A percentile compares a stretch with the other conserved stretches of the same genome.
Conservation (phyloP, 257 asterid genomes). For the Cinchona pubescens region DNA sequence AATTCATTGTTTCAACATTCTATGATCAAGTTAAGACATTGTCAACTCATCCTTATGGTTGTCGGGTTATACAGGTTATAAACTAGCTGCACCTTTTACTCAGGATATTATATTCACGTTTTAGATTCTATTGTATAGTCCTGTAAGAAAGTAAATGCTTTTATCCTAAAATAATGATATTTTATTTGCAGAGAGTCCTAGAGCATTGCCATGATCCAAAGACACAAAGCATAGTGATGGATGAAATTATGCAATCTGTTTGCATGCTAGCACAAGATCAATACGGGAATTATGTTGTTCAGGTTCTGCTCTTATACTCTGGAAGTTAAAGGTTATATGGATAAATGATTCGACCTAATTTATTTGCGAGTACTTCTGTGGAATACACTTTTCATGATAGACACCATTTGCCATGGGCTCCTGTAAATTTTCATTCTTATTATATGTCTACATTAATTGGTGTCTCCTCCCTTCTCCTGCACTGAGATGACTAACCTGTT, state of each 20-base stretch:
- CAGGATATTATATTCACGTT: background rate
- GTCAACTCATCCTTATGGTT: conserved; percentile 85
- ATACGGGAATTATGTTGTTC: conserved; percentile 80
- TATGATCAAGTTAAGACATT: conserved; percentile 61
- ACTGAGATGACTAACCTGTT: background rate
- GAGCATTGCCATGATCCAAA: conserved; percentile 61
- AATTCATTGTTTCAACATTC: conserved; percentile 60
- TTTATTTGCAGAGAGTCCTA: conserved; percentile 58
- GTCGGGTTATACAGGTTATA: conserved; percentile 81
- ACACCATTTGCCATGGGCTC: background rate
- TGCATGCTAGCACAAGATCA: conserved; percentile 79
- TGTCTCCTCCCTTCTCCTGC: background rate
- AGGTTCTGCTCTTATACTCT: conserved; percentile 42
- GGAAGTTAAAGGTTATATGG: background rate
- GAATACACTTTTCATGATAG: background rate
- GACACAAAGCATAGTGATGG: conserved; percentile 67
- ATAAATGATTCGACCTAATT: background rate
- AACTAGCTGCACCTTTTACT: background rate
- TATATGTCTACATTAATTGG: background rate
- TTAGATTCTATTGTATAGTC: background rate
- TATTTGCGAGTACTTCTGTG: too few relatives aligned
- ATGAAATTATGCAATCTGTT: conserved; percentile 62
- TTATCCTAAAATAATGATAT: conserved; percentile 23
- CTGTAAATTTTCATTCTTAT: background rate
- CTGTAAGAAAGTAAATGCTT: conserved; percentile 8